phyloP scores from a whole-genome alignment of 1,139 yeast genomes.

The Diutina neorugosa region DNA sequence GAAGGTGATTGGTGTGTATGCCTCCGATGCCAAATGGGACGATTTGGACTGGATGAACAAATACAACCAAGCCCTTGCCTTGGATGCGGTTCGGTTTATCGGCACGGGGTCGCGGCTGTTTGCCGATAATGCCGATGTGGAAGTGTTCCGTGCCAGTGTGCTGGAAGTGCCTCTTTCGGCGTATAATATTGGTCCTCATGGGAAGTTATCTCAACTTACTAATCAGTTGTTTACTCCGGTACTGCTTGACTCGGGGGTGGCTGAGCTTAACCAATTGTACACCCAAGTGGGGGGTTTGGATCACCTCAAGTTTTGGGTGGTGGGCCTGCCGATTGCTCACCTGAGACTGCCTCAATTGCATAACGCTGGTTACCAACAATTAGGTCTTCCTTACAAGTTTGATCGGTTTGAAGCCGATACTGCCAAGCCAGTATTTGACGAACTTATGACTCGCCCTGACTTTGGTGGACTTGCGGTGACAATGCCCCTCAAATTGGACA shows the following conservation, averaged over 20 bases:
- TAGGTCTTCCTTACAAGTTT: constrained; percentile 73
- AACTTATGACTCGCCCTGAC: constrained; percentile 26
- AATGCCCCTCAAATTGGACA: constrained; percentile 76
- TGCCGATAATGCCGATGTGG: constrained; percentile 60
- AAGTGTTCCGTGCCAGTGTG: constrained; percentile 48
- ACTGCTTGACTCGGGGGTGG: constrained; percentile 46
- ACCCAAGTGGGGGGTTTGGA: constrained; percentile 51
- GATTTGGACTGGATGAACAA: constrained; percentile 62
- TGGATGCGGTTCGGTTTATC: constrained; percentile 75
- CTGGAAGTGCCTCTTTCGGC: constrained; percentile 60
- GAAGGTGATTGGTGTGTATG: constrained; percentile 71
- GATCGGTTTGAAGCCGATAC: constrained; percentile 55
- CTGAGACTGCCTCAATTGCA: constrained; percentile 85
- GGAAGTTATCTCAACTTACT: constrained; percentile 69
- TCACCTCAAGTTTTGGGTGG: constrained; percentile 55
- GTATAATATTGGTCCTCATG: constrained; percentile 66
- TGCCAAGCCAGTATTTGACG: constrained; percentile 37
- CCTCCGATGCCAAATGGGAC: constrained; percentile 58
- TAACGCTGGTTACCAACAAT: constrained; percentile 55
- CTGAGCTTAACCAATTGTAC: constrained; percentile 48
- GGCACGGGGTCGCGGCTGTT: constrained; percentile 51
- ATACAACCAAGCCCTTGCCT: constrained; percentile 51
- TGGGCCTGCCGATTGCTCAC: constrained; percentile 75
- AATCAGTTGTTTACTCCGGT: constrained; percentile 76
- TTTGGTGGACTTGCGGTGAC: constrained; percentile 92